Conservation (phyloP, 495 filamentous ascomycete genomes). For the Glutinoglossum americanum region DNA sequence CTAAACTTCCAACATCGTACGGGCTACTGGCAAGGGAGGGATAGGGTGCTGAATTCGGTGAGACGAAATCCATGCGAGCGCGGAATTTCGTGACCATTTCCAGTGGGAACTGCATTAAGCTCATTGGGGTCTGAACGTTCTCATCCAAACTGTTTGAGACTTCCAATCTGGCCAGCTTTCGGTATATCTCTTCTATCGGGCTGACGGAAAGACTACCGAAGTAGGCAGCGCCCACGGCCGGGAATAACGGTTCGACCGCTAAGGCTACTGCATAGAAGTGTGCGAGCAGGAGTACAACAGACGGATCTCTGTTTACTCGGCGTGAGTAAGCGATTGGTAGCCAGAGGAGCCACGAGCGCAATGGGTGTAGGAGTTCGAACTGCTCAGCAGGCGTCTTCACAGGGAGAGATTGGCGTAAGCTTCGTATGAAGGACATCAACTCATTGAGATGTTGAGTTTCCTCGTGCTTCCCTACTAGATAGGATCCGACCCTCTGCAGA, state of each 20-base stretch:
- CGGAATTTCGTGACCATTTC: conserved; percentile 38
- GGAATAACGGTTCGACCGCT: conserved; percentile 73
- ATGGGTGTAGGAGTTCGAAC: conserved; percentile 66
- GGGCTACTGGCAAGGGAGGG: conserved; percentile 17
- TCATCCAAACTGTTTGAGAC: conserved; percentile 18
- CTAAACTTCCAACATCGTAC: neutral
- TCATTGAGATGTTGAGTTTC: conserved; percentile 56
- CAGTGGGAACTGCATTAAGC: conserved; percentile 40
- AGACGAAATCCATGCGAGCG: conserved; percentile 39
- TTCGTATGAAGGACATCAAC: conserved; percentile 59
- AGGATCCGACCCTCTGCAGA: conserved; percentile 47
- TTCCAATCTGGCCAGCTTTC: conserved; percentile 22
- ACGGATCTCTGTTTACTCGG: conserved; percentile 32
- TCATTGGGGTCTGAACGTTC: conserved; percentile 26
- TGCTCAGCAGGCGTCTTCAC: conserved; percentile 54
- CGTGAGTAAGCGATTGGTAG: conserved; percentile 51
- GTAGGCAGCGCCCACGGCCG: conserved; percentile 73
- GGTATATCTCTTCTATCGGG: conserved; percentile 60
- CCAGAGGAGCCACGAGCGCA: conserved; percentile 91
- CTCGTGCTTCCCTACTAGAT: conserved; percentile 49
- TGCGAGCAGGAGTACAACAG: conserved; percentile 59
- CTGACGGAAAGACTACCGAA: conserved; percentile 55
- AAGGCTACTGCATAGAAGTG: conserved; percentile 81
- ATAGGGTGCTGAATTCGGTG: conserved; percentile 20
- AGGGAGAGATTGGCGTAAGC: conserved; percentile 51